These are phyloP conservation scores for Circinella umbellata DNA, from an alignment of 371 early-diverging fungal genomes.

Conservation along the genomic window DNA sequence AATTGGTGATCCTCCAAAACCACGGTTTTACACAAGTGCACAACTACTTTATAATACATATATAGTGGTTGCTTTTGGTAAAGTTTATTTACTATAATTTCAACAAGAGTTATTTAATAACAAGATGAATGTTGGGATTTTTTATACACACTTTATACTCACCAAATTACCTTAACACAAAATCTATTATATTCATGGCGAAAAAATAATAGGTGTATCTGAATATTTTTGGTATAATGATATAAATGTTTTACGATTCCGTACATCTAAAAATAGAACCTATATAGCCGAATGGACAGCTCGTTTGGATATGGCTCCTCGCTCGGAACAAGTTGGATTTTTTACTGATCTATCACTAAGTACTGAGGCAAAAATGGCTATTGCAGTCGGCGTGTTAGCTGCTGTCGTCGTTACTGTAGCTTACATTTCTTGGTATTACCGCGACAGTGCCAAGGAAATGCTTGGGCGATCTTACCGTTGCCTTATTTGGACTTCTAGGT, in stretches of 20 bases:
- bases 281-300: background rate
- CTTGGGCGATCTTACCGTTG: constrained; percentile 13
- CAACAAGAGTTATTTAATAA: too few species aligned
- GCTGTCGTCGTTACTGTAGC: background rate
- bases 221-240: constrained; percentile 20
- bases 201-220: constrained; percentile 4
- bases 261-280: background rate
- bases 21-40: constrained; percentile 12
- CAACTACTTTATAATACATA: constrained; percentile 1
- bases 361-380: constrained; percentile 3
- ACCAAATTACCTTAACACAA: too few species aligned
- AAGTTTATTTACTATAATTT: background rate
- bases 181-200: too few species aligned
- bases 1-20: constrained; percentile 6
- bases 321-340: background rate
- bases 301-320: background rate
- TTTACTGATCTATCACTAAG: background rate
- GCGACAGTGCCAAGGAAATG: background rate
- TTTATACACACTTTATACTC: too few species aligned
- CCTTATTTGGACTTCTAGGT: constrained; percentile 11
- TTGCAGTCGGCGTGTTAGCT: constrained; percentile 1
- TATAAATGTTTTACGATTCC: constrained; percentile 1
- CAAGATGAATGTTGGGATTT: too few species aligned
- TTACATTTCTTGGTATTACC: constrained; percentile 7
- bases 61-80: constrained; percentile 13